Evolutionary conservation across 2,329 filamentous ascomycete species (phyloP), one percentile per base, ranked within the genome.

Genomic region (Chaetomium sp.): DNA sequence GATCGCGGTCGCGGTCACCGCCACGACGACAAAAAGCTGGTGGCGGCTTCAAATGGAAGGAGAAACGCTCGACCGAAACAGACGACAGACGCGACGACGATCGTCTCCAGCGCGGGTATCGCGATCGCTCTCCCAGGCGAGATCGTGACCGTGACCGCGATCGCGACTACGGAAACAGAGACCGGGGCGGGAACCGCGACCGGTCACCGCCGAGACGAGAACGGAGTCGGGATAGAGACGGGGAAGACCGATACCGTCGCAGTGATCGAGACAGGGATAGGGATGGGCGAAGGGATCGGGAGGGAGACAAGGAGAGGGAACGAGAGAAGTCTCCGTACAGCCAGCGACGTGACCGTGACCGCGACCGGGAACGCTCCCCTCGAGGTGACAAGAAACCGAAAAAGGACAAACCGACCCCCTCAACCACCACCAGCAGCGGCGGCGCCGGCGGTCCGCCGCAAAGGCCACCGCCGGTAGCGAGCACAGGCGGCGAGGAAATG

Each of bases 401-500:
- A 27, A 27, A 27, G 19, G 19, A 27, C 19, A 27, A 61, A 65
- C 63, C 62, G 67, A 44, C 57, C 69, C 41, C 55, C 69, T 59
- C 43, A 56, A 60, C 37, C 63, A 62, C 60, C 67, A 52, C 54
- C 69, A 47, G 55, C 70, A 62, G 42, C 56, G 60, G 35, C 64
- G 52, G 4, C 62, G 19, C n/a, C 41, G 6, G n/a, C 43, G 4
- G 8, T 27, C 42, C 9, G 27, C 42, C 9, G 8, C 43, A 48
- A 10, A 42, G n/a, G 10, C 41, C 45, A 57, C 14, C 59, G 56
- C 34, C 67, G 61, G 27, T 64, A 62, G 35, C 55, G 7, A 42
- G 11, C 12, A 42, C 12, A 6, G 11, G 11, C 10, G 63, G 59
- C 5, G 87, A 95, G 67, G 86, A 90, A 55, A 95, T 96, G 87